phyloP scores from a whole-genome alignment of 2,329 filamentous ascomycete species.

The Thielaviopsis ethacetica region DNA sequence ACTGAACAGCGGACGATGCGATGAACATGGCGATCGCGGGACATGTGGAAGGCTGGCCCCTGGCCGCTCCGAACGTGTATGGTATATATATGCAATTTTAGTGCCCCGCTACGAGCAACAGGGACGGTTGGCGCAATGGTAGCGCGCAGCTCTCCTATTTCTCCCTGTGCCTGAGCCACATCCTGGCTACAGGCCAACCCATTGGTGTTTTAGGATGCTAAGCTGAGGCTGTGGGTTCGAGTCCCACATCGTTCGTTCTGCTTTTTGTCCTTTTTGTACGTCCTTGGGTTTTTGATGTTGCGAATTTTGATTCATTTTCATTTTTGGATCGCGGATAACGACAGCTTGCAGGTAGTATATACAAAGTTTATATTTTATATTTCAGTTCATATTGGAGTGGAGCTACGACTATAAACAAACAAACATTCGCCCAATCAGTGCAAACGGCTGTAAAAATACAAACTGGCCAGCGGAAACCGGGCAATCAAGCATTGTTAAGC shows the following conservation, averaged over 20 bases:
- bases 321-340: neutral
- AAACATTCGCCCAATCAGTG: no score
- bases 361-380: neutral
- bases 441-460: neutral
- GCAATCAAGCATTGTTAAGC: neutral
- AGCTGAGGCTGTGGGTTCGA: constrained; percentile 13
- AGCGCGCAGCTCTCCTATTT: constrained; percentile 12
- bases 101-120: neutral
- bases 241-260: constrained; percentile 10
- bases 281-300: neutral
- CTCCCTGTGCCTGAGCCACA: neutral
- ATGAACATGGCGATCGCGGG: no score
- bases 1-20: no score
- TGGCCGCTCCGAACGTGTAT: neutral
- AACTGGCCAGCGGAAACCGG: neutral
- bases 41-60: no score
- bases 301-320: neutral
- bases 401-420: no score
- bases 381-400: neutral
- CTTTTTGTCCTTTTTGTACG: neutral
- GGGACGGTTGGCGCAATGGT: constrained; percentile 13
- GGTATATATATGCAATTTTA: neutral
- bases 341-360: neutral
- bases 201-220: neutral
- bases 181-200: neutral